Evolutionary conservation across 345 rosid genomes (phyloP).

Genomic region (Eucalyptus lansdowneana): DNA sequence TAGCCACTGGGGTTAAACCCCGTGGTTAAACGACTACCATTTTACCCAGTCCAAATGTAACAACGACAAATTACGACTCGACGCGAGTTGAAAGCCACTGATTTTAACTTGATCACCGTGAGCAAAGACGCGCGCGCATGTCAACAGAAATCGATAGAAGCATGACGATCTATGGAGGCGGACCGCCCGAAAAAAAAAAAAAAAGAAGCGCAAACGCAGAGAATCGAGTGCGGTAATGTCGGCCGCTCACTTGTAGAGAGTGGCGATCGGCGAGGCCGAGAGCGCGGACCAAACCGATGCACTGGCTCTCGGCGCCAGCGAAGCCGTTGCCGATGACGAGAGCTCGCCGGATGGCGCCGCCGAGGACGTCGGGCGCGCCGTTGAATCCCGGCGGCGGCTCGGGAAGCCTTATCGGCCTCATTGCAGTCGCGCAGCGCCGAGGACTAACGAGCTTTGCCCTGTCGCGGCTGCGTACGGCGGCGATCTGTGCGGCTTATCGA

Average conservation of each 20-base stretch:
- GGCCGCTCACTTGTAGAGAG: slow-evolving; percentile 28
- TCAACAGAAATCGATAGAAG: not conserved
- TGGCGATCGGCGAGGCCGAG: slow-evolving; percentile 64
- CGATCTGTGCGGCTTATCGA: not conserved
- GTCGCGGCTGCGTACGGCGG: not conserved
- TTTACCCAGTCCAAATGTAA: not conserved
- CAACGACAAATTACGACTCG: not conserved
- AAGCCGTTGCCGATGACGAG: slow-evolving; percentile 75
- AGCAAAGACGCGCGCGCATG: not conserved
- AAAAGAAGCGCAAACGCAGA: not conserved
- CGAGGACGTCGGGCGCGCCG: slow-evolving; percentile 1
- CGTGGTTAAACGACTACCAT: not conserved
- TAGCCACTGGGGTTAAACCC: no score
- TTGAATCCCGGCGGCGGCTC: not conserved
- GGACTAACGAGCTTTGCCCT: not conserved
- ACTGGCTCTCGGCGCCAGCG: slow-evolving; percentile 91
- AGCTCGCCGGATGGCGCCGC: slow-evolving; percentile 36
- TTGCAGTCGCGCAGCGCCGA: not conserved
- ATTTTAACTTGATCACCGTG: not conserved
- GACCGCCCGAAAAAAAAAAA: not conserved
- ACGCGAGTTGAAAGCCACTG: not conserved
- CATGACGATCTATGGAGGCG: not conserved
- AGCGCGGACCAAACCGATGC: slow-evolving; percentile 76
- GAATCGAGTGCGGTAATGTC: not conserved
- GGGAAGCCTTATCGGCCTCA: slow-evolving; percentile 25